A percentile compares a stretch with the other conserved stretches of the same genome.
phyloP scores from a whole-genome alignment of 768 basidiomycete genomes.

The Leccinum variicolor region DNA sequence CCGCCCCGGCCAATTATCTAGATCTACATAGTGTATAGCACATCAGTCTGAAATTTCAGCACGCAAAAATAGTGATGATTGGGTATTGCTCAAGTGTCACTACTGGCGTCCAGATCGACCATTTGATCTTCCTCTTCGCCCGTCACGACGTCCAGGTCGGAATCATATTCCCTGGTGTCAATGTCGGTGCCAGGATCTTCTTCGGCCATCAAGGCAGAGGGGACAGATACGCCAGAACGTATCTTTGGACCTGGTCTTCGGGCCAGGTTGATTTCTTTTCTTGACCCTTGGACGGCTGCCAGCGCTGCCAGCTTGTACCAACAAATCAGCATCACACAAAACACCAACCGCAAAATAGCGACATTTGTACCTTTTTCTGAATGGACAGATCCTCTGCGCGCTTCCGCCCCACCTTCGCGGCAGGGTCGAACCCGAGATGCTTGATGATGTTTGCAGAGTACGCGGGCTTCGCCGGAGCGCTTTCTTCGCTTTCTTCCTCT shows the following conservation, averaged over 20 bases:
- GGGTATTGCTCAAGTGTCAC: conserved; percentile 10
- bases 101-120: conserved; percentile 23
- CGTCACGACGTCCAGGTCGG: conserved; percentile 11
- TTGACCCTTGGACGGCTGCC: conserved; percentile 47
- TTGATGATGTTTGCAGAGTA: conserved; percentile 70
- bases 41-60: neutral
- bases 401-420: conserved; percentile 48
- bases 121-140: conserved; percentile 10
- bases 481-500: conserved; percentile 14
- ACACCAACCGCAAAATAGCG: too few relatives aligned
- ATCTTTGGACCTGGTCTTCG: conserved; percentile 62
- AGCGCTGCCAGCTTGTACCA: conserved; percentile 52
- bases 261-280: conserved; percentile 54
- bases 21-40: neutral
- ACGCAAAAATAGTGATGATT: neutral
- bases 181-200: neutral
- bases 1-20: neutral
- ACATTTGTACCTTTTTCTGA: conserved; percentile 54
- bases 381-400: conserved; percentile 38
- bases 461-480: conserved; percentile 37
- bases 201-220: conserved; percentile 28
- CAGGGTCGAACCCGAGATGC: conserved; percentile 78
- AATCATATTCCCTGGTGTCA: conserved; percentile 4
- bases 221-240: conserved; percentile 53
- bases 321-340: neutral